Conservation (phyloP, 2,329 filamentous ascomycete species). For the Hypomyces perniciosus region DNA sequence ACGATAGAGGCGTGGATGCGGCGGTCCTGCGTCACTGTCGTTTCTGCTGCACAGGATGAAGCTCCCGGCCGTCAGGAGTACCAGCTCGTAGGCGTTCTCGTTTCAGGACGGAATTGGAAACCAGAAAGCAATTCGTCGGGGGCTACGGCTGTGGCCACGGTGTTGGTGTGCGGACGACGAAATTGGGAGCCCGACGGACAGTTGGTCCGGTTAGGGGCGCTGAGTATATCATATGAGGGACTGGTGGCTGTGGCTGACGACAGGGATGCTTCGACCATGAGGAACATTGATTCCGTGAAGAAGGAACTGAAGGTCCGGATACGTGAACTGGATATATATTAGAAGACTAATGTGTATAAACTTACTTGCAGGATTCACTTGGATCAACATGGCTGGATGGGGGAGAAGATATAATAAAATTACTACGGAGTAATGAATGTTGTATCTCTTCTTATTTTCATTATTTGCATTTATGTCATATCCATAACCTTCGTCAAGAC, state of each 20-base stretch:
- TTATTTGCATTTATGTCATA: too few relatives aligned
- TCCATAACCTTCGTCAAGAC: too few relatives aligned
- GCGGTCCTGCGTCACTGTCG: conserved; percentile 18
- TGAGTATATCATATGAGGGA: conserved; percentile 22
- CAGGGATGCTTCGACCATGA: conserved; percentile 22
- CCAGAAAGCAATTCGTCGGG: background rate
- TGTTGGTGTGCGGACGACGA: conserved; percentile 25
- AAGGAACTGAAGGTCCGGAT: conserved; percentile 23
- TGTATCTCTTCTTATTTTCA: too few relatives aligned
- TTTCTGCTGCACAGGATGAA: conserved; percentile 10
- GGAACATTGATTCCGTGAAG: conserved; percentile 20
- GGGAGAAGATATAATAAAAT: too few relatives aligned
- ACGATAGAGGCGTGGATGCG: conserved; percentile 16
- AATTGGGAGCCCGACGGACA: conserved; percentile 23
- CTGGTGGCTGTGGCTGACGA: conserved; percentile 19
- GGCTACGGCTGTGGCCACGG: conserved; percentile 20
- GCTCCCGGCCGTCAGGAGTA: conserved; percentile 14
- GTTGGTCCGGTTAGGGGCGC: conserved; percentile 26
- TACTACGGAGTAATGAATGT: too few relatives aligned
- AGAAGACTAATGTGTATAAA: background rate
- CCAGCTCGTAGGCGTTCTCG: conserved; percentile 22
- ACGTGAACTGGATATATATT: conserved; percentile 32
- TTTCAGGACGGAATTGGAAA: conserved; percentile 28
- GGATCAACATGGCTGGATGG: too few relatives aligned
- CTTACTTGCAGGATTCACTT: background rate